Conservation (phyloP, 257 asterid genomes). For the Nicotiana otophora region DNA sequence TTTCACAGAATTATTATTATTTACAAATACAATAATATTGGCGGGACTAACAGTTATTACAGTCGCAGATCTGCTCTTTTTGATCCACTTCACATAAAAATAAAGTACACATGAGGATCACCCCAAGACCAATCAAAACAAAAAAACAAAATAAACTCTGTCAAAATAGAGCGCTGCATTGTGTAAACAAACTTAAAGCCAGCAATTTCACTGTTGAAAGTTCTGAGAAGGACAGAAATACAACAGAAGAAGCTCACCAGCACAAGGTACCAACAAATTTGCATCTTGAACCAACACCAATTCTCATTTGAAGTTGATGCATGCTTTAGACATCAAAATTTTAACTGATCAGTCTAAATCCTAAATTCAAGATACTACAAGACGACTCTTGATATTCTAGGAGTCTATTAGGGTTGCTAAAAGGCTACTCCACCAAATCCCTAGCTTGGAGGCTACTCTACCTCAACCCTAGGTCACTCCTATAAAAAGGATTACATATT, state of each 20-base stretch:
- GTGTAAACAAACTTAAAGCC: not conserved
- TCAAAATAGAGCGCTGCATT: not conserved
- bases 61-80: not conserved
- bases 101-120: not conserved
- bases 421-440: too few relatives aligned
- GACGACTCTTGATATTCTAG: too few relatives aligned
- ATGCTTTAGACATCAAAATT: too few relatives aligned
- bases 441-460: too few relatives aligned
- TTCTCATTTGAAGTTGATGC: slow-evolving; percentile 56
- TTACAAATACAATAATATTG: too few relatives aligned
- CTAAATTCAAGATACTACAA: too few relatives aligned
- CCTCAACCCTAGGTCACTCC: too few relatives aligned
- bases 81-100: not conserved
- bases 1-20: too few relatives aligned
- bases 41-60: too few relatives aligned
- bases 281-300: slow-evolving; percentile 85
- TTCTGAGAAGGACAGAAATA: not conserved
- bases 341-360: too few relatives aligned
- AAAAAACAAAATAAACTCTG: not conserved
- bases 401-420: too few relatives aligned
- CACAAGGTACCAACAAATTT: slow-evolving; percentile 90
- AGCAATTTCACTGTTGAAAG: not conserved
- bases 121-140: not conserved
- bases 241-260: slow-evolving; percentile 58
- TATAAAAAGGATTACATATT: too few relatives aligned